Base-by-base conservation (phyloP, 305 asterid genomes). In the Stenogyne calaminthoides region DNA sequence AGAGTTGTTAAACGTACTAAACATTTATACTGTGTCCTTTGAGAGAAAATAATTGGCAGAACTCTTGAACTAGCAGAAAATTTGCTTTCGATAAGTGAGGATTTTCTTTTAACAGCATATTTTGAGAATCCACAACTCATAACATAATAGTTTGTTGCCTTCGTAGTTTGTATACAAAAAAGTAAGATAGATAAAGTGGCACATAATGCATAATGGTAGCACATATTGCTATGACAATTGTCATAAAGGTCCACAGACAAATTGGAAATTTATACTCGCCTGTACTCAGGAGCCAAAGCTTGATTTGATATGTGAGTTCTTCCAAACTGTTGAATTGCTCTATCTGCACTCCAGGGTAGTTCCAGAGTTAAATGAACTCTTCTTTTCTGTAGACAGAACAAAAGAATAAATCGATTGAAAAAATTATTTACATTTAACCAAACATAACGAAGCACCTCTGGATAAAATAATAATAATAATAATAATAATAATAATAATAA, bases 291-390 rank as follows among this genome's bases (percentile, higher is more conserved):
- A 42, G 99, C 99, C 34, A 96, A 95, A 78, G 97, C 89, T 88
- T 92, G 98, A 87, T 95, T 92, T 80, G 97, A 92, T 74, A 97
- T 89, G 74, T 95, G 99, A 71, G 99, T 95, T 84, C 99, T 88
- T 80, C 99, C 99, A 83, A 95, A 95, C 82, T 95, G 98, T 84
- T 95, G 98, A 84, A 95, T 95, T 64, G 99, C 98, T n/a, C n/a
- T n/a, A n/a, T n/a, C n/a, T n/a, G n/a, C n/a, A n/a, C n/a, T n/a
- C n/a, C n/a, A n/a, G n/a, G n/a, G n/a, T n/a, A n/a, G n/a, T n/a
- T n/a, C n/a, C n/a, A n/a, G n/a, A n/a, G n/a, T n/a, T n/a, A n/a
- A n/a, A n/a, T n/a, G n/a, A n/a, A n/a, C n/a, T n/a, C n/a, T n/a
- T n/a, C n/a, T n/a, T n/a, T n/a, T n/a, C n/a, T n/a, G n/a, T n/a